Evolutionary conservation across 2,329 filamentous ascomycete genomes (phyloP), one percentile per base, ranked within the genome.

Genomic region (Pestalotiopsis sp.): DNA sequence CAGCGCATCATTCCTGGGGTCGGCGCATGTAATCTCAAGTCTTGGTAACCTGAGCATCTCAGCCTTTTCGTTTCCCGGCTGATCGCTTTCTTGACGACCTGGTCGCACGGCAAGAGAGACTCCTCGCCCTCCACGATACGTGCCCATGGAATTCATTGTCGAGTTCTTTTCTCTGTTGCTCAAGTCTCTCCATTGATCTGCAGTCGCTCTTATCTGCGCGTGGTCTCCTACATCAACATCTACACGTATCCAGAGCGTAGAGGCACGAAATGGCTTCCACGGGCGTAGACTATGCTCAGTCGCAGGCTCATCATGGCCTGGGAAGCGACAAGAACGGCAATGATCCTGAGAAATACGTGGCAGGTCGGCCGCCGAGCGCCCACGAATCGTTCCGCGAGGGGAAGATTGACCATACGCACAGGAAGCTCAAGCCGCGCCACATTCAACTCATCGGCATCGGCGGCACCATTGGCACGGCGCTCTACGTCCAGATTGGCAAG

Each of bases 371-470:
- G 52, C 26, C 68, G 44, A 38, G 68, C 65, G 35, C 70, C 67
- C 65, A 55, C 38, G 59, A 57, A 26, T 63, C 48, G 14, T 11
- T 56, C 14, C 58, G 30, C 9, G 67, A 72, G n/a, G 67, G 67
- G n/a, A 71, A 71, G 13, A 65, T 70, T 59, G 82, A 85, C 68
- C 73, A 81, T 9, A 87, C 85, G 1, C 84, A 87, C 64, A 83
- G 86, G 60, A 83, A 77, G 68, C 82, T 88, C 69, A 88, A 87
- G 75, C 78, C 84, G 24, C 83, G 86, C 1, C 86, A 88, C 70
- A 87, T 89, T 59, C 86, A 89, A 73, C 78, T 88, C 39, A 88
- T 88, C 73, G 88, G 85, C 39, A 90, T 91, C 67, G 89, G 88
- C 52, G 89, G 88, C 0, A 89, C 88, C 6, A 90, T 91, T 69